phyloP scores from a whole-genome alignment of 2,329 filamentous ascomycete species.

The Verticillium tricorpus region DNA sequence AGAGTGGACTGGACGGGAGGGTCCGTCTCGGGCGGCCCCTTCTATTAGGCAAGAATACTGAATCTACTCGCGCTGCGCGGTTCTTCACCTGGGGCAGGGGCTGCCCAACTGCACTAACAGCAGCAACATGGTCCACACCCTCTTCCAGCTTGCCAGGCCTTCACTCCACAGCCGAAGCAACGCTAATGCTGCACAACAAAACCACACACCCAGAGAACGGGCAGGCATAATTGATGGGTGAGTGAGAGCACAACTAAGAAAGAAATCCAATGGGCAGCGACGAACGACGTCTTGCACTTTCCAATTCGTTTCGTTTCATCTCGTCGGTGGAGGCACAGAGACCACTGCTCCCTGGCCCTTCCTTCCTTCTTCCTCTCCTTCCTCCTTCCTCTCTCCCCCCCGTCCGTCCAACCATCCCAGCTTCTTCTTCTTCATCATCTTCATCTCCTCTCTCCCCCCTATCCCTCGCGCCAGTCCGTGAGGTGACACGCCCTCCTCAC shows the following conservation, averaged over 20 bases:
- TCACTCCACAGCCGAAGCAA: background rate
- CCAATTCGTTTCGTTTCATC: background rate
- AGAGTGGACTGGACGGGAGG: background rate
- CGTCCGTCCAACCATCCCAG: background rate
- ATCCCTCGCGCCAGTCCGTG: background rate
- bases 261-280: background rate
- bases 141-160: background rate
- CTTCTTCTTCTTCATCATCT: background rate
- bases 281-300: background rate
- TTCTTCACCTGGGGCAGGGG: background rate
- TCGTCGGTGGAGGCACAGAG: background rate
- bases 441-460: background rate
- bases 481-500: background rate
- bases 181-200: background rate
- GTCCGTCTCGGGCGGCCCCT: conserved; percentile 2
- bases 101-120: background rate
- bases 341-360: background rate
- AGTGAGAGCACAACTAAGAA: background rate
- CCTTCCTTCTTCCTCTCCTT: background rate
- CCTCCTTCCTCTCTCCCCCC: background rate
- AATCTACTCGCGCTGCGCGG: background rate
- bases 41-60: background rate
- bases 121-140: background rate
- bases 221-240: background rate
- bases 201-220: background rate